Evolutionary conservation across 495 filamentous ascomycete genomes (phyloP).

Genomic region (Peziza echinospora): DNA sequence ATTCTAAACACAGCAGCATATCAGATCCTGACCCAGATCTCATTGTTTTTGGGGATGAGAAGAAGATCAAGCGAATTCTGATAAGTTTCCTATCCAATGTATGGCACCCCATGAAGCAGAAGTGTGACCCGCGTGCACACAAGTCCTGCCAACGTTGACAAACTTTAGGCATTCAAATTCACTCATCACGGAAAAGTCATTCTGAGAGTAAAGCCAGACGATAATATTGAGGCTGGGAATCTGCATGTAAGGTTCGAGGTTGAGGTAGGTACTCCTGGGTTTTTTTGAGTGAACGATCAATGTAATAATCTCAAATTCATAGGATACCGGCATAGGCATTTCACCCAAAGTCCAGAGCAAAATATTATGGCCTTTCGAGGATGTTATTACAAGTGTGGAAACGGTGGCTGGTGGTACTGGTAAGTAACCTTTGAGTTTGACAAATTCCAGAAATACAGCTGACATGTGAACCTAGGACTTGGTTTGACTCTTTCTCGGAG

Average conservation of each 20-base stretch:
- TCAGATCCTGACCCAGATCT: too few relatives aligned
- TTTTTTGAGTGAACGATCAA: too few relatives aligned
- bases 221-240: conserved; percentile 4
- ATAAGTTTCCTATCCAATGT: conserved; percentile 15
- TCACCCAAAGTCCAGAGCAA: conserved; percentile 5
- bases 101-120: background rate
- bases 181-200: conserved; percentile 9
- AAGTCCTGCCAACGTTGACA: too few relatives aligned
- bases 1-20: too few relatives aligned
- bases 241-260: conserved; percentile 13
- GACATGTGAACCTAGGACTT: too few relatives aligned
- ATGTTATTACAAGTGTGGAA: conserved; percentile 6
- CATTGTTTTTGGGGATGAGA: conserved; percentile 11
- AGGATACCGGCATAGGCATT: conserved; percentile 17
- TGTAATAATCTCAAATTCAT: background rate
- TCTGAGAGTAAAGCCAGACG: conserved; percentile 8
- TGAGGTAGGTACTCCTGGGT: conserved; percentile 5
- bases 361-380: conserved; percentile 7
- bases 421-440: too few relatives aligned
- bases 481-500: too few relatives aligned
- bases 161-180: conserved; percentile 15
- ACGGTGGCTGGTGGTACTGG: background rate
- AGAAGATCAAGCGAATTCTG: conserved; percentile 10
- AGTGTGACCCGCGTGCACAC: too few relatives aligned
- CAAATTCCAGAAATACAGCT: too few relatives aligned